Evolutionary conservation across 2,329 filamentous ascomycete genomes (phyloP), one percentile per base, ranked within the genome.

Genomic region (Amylocarpus encephaloides): DNA sequence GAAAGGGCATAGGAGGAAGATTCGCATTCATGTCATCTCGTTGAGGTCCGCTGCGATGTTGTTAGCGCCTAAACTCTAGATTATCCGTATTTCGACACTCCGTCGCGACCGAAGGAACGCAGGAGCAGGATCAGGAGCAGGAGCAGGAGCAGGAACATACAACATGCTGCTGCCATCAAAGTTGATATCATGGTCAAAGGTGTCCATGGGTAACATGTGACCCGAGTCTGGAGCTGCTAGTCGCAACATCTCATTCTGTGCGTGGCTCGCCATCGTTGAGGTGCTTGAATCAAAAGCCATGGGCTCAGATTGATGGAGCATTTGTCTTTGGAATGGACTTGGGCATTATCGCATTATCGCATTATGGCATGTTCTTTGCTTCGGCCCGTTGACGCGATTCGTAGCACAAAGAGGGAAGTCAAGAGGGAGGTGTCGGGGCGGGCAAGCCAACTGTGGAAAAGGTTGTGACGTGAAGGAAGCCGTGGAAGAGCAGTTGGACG

Each of bases 1-100:
- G 77, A 52, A 82, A 83, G 3, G 78, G 74, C 35, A 77, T 62
- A 5, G 68, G 60, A 36, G 70, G 67, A 13, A 77, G 41, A 39
- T 53, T 52, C 22, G 46, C 48, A 18, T 53, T 62, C 33, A 70
- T 64, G 55, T 72, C 71, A 50, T 74, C 71, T 50, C 68, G 69
- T 52, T 73, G 68, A 10, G 49, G 52, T 30, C 42, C 39, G 30
- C 52, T 52, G 10, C 15, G 11, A 34, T 26, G 3, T 41, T 13
- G 30, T 49, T 18, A 49, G 46, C 22, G 22, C 16, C 34, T 15
- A 41, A 18, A 12, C 38, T 26, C 22, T 7, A 26, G 22, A 26
- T 26, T 26, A 26, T 26, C 22, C 34, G 12, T 36, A 16, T 16
- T 16, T 36, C 11, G 34, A 36, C 34, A 36, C 4, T n/a, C 22